Conservation (phyloP, 1,284 basidiomycete species). For the Ceratobasidium sp. region DNA sequence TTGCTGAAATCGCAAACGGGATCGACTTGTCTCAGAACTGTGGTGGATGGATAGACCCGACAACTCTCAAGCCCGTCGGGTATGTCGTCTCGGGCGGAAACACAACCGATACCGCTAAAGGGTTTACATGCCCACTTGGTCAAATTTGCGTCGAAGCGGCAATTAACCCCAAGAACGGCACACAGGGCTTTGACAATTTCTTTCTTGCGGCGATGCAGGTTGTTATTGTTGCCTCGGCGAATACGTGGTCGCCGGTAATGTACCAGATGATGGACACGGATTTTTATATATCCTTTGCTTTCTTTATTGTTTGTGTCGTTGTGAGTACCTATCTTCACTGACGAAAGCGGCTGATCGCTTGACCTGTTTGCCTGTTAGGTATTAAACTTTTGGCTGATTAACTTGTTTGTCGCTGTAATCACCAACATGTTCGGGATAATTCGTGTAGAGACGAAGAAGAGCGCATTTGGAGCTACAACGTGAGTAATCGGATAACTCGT, state of each 20-base stretch:
- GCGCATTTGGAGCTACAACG: slow-evolving; percentile 90
- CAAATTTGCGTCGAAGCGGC: slow-evolving; percentile 78
- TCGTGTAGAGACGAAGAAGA: slow-evolving; percentile 87
- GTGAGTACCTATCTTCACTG: slow-evolving; percentile 3
- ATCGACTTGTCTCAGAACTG: slow-evolving; percentile 70
- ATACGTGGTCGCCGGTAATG: slow-evolving; percentile 88
- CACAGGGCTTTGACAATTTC: slow-evolving; percentile 92
- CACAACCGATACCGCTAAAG: slow-evolving; percentile 63
- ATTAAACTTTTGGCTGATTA: slow-evolving; percentile 94
- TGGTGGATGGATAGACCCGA: slow-evolving; percentile 80
- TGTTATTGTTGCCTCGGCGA: slow-evolving; percentile 85
- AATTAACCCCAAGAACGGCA: slow-evolving; percentile 75
- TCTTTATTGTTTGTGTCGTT: slow-evolving; percentile 75
- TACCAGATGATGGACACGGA: slow-evolving; percentile 93
- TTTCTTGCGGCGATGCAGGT: slow-evolving; percentile 87
- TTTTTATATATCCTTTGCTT: slow-evolving; percentile 87
- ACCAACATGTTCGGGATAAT: slow-evolving; percentile 95
- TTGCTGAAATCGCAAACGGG: slow-evolving; percentile 33
- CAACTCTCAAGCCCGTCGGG: slow-evolving; percentile 63
- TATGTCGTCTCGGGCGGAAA: slow-evolving; percentile 64
- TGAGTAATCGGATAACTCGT: slow-evolving; percentile 55
- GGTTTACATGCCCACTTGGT: slow-evolving; percentile 86
- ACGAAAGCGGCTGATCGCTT: not conserved
- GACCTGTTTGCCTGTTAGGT: slow-evolving; percentile 71
- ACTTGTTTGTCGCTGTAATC: slow-evolving; percentile 95